These are phyloP conservation scores for Aspergillus pseudoglaucus DNA, from an alignment of 2,329 filamentous ascomycete genomes.

Conservation along the genomic window DNA sequence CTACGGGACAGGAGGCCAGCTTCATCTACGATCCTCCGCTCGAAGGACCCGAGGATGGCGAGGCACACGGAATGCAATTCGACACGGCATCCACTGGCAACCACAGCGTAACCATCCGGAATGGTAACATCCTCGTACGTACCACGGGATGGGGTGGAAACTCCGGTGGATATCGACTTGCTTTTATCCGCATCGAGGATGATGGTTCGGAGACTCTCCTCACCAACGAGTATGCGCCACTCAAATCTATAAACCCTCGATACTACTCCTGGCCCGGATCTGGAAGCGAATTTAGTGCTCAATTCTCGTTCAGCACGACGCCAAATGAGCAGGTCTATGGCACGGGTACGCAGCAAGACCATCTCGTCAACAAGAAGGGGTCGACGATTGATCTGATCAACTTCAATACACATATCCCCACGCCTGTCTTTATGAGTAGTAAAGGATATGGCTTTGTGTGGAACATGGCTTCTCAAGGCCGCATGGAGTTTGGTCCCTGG, in stretches of 20 bases:
- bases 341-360: slow-evolving; percentile 61
- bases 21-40: slow-evolving; percentile 36
- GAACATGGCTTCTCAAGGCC: slow-evolving; percentile 57
- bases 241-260: slow-evolving; percentile 30
- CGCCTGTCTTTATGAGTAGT: slow-evolving; percentile 54
- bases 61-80: slow-evolving; percentile 26
- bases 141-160: slow-evolving; percentile 28
- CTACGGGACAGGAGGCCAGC: slow-evolving; percentile 29
- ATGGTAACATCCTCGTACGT: slow-evolving; percentile 32
- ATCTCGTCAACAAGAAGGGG: slow-evolving; percentile 54
- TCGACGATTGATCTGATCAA: slow-evolving; percentile 56
- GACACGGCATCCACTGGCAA: slow-evolving; percentile 28
- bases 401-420: slow-evolving; percentile 57
- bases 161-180: slow-evolving; percentile 26
- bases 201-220: slow-evolving; percentile 31
- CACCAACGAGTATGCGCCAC: slow-evolving; percentile 28
- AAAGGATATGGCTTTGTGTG: slow-evolving; percentile 57
- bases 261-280: slow-evolving; percentile 31
- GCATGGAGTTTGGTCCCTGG: slow-evolving; percentile 53
- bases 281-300: slow-evolving; percentile 29
- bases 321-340: slow-evolving; percentile 53
- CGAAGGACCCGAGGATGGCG: slow-evolving; percentile 29
- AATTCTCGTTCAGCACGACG: slow-evolving; percentile 31
- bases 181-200: slow-evolving; percentile 29
- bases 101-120: slow-evolving; percentile 23